phyloP scores from a whole-genome alignment of 2,329 filamentous ascomycete species.

The Alternaria viburni region DNA sequence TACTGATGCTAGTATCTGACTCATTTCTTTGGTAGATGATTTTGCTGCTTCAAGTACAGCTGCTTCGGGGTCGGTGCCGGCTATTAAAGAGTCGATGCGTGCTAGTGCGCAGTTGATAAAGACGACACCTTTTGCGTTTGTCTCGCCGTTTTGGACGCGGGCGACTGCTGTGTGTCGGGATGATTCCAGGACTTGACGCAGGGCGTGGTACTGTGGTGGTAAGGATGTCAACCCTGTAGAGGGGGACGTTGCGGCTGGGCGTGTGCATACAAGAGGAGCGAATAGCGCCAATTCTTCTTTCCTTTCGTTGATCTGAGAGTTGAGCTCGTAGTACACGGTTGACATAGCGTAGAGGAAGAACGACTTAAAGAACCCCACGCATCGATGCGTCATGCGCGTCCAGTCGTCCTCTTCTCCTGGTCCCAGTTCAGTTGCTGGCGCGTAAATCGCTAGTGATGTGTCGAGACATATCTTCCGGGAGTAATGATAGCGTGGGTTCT shows the following conservation, averaged over 20 bases:
- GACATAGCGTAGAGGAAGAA: slow-evolving; percentile 30
- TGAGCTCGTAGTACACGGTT: slow-evolving; percentile 33
- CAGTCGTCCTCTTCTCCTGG: slow-evolving; percentile 30
- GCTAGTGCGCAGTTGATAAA: slow-evolving; percentile 28
- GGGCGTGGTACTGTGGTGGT: slow-evolving; percentile 18
- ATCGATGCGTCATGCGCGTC: slow-evolving; percentile 21
- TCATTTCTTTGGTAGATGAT: slow-evolving; percentile 13
- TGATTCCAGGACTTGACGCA: slow-evolving; percentile 15
- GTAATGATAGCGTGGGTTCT: slow-evolving; percentile 58
- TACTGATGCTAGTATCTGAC: slow-evolving; percentile 20
- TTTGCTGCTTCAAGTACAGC: slow-evolving; percentile 30
- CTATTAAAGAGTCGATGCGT: slow-evolving; percentile 31
- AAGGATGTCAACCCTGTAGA: not conserved
- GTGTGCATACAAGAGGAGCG: not conserved
- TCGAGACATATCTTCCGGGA: slow-evolving; percentile 57
- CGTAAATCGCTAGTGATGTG: slow-evolving; percentile 25
- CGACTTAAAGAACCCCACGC: slow-evolving; percentile 34
- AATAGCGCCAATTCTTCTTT: not conserved
- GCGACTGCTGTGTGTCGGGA: slow-evolving; percentile 12
- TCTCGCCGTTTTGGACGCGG: slow-evolving; percentile 32
- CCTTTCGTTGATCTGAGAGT: slow-evolving; percentile 25
- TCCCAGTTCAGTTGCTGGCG: slow-evolving; percentile 14
- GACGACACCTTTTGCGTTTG: slow-evolving; percentile 32
- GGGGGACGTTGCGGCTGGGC: not conserved
- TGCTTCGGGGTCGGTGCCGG: slow-evolving; percentile 18